Percentiles rank a stretch among this genome's conserved stretches.
Conservation (phyloP, 108 stramenopile species). For the Nitzschia sp. region DNA sequence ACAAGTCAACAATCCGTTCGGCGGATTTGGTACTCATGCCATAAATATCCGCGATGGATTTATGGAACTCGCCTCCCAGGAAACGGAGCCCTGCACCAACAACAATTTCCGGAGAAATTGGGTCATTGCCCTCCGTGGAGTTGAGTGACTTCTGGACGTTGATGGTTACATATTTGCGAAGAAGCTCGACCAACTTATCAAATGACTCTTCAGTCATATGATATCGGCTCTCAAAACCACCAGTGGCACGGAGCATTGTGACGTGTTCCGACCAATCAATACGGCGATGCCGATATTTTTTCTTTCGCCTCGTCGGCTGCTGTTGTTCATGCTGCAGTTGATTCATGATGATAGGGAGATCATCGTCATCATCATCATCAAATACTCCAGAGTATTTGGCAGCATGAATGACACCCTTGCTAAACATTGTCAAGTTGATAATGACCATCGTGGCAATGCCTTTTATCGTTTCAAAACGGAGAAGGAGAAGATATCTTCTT, state of each 20-base stretch:
- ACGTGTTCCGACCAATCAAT: slow-evolving; percentile 10
- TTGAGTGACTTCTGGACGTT: background rate
- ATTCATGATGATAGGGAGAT: background rate
- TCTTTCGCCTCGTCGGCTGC: background rate
- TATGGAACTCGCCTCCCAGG: background rate
- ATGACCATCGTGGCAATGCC: too few species aligned
- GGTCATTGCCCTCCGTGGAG: background rate
- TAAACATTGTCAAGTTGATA: too few species aligned
- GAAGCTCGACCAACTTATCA: background rate
- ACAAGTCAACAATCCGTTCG: background rate
- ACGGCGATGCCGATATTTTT: background rate
- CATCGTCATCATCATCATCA: background rate
- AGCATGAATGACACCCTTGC: background rate
- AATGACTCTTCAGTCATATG: background rate
- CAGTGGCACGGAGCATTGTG: background rate
- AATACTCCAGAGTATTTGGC: background rate
- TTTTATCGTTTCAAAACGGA: background rate
- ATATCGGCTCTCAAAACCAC: background rate
- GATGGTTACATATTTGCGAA: background rate
- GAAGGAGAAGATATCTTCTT: background rate
- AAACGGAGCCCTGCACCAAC: slow-evolving; percentile 1
- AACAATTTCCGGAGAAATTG: background rate
- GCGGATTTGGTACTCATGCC: background rate
- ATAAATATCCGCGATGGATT: background rate
- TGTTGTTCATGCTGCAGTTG: background rate